Evolutionary conservation across 1,284 basidiomycete species (phyloP).

Genomic region (Trametes pubescens): DNA sequence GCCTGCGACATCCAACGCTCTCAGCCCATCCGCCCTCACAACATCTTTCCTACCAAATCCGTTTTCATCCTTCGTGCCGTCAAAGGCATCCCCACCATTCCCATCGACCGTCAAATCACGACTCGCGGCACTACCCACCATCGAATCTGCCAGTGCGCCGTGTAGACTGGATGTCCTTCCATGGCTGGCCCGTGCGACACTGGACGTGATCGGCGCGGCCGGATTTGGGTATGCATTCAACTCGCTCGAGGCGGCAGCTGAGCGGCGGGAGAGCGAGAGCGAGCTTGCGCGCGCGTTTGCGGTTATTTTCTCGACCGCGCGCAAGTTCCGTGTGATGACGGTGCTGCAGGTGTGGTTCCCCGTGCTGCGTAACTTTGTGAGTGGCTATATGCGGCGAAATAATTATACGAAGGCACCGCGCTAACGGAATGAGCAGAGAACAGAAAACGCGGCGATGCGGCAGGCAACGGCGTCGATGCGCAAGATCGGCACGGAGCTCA

Average conservation of each 20-base stretch:
- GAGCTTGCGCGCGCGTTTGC: slow-evolving; percentile 66
- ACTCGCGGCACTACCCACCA: slow-evolving; percentile 17
- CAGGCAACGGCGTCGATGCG: slow-evolving; percentile 58
- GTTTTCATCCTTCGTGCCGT: slow-evolving; percentile 38
- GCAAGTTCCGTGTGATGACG: slow-evolving; percentile 59
- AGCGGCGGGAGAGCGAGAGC: slow-evolving; percentile 48
- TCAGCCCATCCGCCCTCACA: slow-evolving; percentile 30
- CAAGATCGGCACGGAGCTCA: slow-evolving; percentile 63
- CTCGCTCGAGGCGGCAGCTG: slow-evolving; percentile 46
- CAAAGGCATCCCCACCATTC: slow-evolving; percentile 37
- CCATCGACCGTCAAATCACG: slow-evolving; percentile 28
- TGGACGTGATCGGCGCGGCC: slow-evolving; percentile 78
- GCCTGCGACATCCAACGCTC: slow-evolving; percentile 15
- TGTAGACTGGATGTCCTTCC: slow-evolving; percentile 60
- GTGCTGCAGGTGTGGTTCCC: slow-evolving; percentile 72
- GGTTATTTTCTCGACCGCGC: slow-evolving; percentile 59
- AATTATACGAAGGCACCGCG: not conserved
- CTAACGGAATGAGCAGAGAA: slow-evolving; percentile 39
- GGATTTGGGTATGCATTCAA: slow-evolving; percentile 73
- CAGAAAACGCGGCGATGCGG: slow-evolving; percentile 51
- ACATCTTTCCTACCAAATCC: slow-evolving; percentile 38
- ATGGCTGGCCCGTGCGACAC: slow-evolving; percentile 69
- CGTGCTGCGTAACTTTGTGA: slow-evolving; percentile 60
- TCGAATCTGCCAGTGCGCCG: slow-evolving; percentile 2
- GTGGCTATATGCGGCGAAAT: slow-evolving; percentile 40